These are phyloP conservation scores for Metschnikowia lunata DNA, from an alignment of 805 yeast genomes.

Conservation along the genomic window DNA sequence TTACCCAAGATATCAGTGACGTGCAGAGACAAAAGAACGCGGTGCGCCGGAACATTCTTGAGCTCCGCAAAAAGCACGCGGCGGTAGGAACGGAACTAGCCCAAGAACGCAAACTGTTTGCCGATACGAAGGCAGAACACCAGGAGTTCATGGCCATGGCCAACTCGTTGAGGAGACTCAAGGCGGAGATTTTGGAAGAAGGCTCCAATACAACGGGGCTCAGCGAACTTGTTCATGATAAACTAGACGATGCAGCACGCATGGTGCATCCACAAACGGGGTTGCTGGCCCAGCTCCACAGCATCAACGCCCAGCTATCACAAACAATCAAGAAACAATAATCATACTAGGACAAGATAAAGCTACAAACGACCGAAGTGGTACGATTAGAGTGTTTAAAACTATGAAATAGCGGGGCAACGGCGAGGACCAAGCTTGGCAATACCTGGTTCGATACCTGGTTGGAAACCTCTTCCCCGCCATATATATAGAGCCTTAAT, in stretches of 20 bases:
- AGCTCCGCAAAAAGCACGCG: slow-evolving; percentile 28
- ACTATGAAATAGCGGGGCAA: too few species aligned
- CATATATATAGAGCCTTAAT: background rate
- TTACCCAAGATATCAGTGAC: slow-evolving; percentile 24
- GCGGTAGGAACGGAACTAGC: slow-evolving; percentile 31
- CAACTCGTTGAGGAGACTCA: slow-evolving; percentile 6
- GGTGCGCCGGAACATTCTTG: slow-evolving; percentile 26
- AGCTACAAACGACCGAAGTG: too few species aligned
- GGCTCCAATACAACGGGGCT: background rate
- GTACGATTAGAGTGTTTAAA: too few species aligned
- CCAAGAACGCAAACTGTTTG: slow-evolving; percentile 21
- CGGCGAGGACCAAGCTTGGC: too few species aligned
- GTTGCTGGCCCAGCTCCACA: slow-evolving; percentile 8
- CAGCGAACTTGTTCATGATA: background rate
- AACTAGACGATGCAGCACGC: slow-evolving; percentile 5
- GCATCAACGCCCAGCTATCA: slow-evolving; percentile 7
- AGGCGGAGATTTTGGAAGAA: slow-evolving; percentile 3
- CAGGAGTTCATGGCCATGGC: slow-evolving; percentile 16
- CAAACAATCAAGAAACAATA: background rate
- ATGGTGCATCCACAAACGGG: slow-evolving; percentile 9
- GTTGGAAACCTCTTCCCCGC: too few species aligned
- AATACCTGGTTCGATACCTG: too few species aligned
- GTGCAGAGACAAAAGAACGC: slow-evolving; percentile 32
- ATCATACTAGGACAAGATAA: too few species aligned
- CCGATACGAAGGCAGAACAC: slow-evolving; percentile 14